Conservation (phyloP, 2,329 filamentous ascomycete species). For the Dactylonectria macrodidyma region DNA sequence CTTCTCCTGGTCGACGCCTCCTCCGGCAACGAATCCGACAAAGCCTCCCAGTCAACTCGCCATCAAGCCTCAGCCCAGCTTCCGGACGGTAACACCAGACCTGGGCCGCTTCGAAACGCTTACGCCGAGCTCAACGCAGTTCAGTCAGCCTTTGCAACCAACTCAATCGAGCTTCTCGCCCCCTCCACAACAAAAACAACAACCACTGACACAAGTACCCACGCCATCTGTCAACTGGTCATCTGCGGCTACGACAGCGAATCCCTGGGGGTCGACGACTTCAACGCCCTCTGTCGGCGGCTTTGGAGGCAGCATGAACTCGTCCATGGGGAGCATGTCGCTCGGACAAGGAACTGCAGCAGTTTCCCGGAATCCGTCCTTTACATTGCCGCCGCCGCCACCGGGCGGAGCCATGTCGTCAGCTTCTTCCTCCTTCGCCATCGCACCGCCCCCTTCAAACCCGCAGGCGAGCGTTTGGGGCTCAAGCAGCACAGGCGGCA, state of each 20-base stretch:
- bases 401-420: conserved; percentile 53
- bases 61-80: conserved; percentile 58
- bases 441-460: conserved; percentile 62
- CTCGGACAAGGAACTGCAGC: conserved; percentile 61
- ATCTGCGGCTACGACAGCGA: conserved; percentile 57
- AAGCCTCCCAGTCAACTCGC: conserved; percentile 51
- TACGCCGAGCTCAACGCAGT: conserved; percentile 73
- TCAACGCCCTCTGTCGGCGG: conserved; percentile 49
- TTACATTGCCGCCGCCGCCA: conserved; percentile 72
- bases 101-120: conserved; percentile 69
- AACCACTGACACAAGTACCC: conserved; percentile 40
- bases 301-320: conserved; percentile 55
- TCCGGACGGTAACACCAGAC: conserved; percentile 73
- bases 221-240: conserved; percentile 67
- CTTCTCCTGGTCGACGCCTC: conserved; percentile 77
- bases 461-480: conserved; percentile 45
- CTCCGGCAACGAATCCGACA: conserved; percentile 56
- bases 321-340: conserved; percentile 64
- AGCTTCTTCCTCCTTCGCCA: conserved; percentile 60
- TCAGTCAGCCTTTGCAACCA: conserved; percentile 72
- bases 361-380: conserved; percentile 60
- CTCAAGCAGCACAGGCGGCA: conserved; percentile 37
- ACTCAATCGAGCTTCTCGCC: conserved; percentile 49
- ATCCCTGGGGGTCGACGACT: conserved; percentile 64
- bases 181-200: conserved; percentile 43